A percentile compares a stretch with the other conserved stretches of the same genome.
phyloP scores from a whole-genome alignment of 306 rosid genomes.

The Calophaca sinica region DNA sequence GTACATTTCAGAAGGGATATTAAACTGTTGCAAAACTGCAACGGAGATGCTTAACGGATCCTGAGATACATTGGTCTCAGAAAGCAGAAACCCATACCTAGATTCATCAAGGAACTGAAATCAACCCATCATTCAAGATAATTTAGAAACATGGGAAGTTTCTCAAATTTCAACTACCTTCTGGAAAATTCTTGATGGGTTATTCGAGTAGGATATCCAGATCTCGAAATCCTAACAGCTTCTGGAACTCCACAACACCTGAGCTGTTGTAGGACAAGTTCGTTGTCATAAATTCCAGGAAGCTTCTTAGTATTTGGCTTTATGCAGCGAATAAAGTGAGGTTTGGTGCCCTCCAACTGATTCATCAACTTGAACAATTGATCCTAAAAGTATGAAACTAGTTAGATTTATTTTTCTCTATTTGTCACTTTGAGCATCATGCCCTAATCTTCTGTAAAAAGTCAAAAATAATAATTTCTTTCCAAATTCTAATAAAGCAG shows the following conservation, averaged over 20 bases:
- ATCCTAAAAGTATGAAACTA: slow-evolving; percentile 56
- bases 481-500: slow-evolving; percentile 34
- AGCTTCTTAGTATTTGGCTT: slow-evolving; percentile 80
- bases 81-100: slow-evolving; percentile 80
- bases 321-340: slow-evolving; percentile 91
- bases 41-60: slow-evolving; percentile 82
- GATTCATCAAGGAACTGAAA: slow-evolving; percentile 24
- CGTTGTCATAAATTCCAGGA: slow-evolving; percentile 72
- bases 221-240: slow-evolving; percentile 75
- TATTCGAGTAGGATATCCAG: slow-evolving; percentile 84
- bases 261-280: slow-evolving; percentile 81
- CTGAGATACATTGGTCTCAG: slow-evolving; percentile 49
- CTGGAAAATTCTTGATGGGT: slow-evolving; percentile 83
- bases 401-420: slow-evolving; percentile 42
- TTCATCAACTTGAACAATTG: slow-evolving; percentile 78
- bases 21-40: slow-evolving; percentile 72
- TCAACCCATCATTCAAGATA: slow-evolving; percentile 43
- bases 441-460: slow-evolving; percentile 38
- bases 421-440: not conserved
- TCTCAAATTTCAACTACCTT: slow-evolving; percentile 59
- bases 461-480: slow-evolving; percentile 7
- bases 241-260: slow-evolving; percentile 72
- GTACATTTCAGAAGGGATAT: slow-evolving; percentile 79
- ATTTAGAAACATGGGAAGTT: slow-evolving; percentile 26
- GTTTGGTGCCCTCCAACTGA: slow-evolving; percentile 76